These are phyloP conservation scores for Ormosia semicastrata DNA, from an alignment of 306 rosid species.

Conservation along the genomic window DNA sequence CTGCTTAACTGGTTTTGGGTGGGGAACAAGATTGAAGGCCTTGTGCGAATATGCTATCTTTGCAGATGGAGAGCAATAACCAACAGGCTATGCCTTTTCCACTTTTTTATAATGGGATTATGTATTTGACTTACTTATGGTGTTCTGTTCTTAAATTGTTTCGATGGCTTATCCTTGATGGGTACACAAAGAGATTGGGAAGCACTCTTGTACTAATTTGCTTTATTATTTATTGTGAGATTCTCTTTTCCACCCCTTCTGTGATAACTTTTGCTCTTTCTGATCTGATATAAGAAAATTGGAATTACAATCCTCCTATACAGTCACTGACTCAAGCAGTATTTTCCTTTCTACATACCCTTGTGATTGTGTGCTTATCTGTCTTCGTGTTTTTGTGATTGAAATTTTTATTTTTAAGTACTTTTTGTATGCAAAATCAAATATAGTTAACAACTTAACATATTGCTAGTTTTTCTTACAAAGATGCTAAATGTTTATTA, in stretches of 20 bases:
- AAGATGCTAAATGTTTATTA: not conserved
- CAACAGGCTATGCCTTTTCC: not conserved
- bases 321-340: no score
- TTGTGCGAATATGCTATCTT: not conserved
- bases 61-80: not conserved
- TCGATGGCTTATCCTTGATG: constrained; percentile 3
- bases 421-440: not conserved
- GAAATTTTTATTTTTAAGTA: not conserved
- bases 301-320: no score
- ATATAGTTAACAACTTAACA: not conserved
- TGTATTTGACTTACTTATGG: not conserved
- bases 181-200: not conserved
- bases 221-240: constrained; percentile 7
- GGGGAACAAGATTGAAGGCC: not conserved
- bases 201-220: not conserved
- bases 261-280: not conserved
- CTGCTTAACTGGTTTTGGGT: not conserved
- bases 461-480: not conserved
- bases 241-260: not conserved
- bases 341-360: no score
- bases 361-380: no score
- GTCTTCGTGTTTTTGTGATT: not conserved
- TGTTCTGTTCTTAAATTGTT: not conserved
- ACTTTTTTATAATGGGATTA: not conserved
- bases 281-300: not conserved